Evolutionary conservation across 257 asterid species (phyloP), one percentile per base, ranked within the genome.

Genomic region (Ajuga chamaepitys): DNA sequence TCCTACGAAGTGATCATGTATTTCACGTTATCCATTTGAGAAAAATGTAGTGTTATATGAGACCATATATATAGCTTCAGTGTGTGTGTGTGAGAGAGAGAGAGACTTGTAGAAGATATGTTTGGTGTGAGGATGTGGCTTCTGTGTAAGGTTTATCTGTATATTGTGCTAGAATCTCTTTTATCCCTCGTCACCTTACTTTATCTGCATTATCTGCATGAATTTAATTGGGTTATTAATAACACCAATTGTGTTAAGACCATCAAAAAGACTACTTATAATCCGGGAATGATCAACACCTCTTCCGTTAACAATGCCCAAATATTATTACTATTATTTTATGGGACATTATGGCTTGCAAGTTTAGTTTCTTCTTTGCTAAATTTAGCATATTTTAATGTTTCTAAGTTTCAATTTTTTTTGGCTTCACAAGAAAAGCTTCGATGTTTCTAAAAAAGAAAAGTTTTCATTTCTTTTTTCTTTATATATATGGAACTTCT

Each of bases 81-180:
- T 57, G 65, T 48, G 68, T 58, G 57, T 45, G 42, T 32, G 18
- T 22, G 55, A 40, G 34, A 7, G 52, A 42, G 54, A 59, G 68
- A 64, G 61, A 71, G 59, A 66, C 54, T 64, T 70, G 80, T 59
- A 28, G 8, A 17, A 53, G 67, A 62, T 1, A 30, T 63, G 61
- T 42, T 75, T 70, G 73, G 75, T 42, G 74, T 70, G 61, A 78
- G 80, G 84, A 79, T 53, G 75, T 68, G 71, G 76, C 70, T 83
- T 73, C 34, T 9, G 4, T 20, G 71, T 24, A 69, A 11, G 45
- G 57, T 38, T 42, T 21, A 58, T 77, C 68, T 76, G 51, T 9
- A 16, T 7, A 9, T 26, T 30, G 35, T 5, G 16, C 8, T 42
- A 7, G 11, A 25, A 25, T 21, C 34, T 22, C 40, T 25, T 22